Evolutionary conservation across 768 basidiomycete genomes (phyloP).

Genomic region (Macrolepiota dolichaula): DNA sequence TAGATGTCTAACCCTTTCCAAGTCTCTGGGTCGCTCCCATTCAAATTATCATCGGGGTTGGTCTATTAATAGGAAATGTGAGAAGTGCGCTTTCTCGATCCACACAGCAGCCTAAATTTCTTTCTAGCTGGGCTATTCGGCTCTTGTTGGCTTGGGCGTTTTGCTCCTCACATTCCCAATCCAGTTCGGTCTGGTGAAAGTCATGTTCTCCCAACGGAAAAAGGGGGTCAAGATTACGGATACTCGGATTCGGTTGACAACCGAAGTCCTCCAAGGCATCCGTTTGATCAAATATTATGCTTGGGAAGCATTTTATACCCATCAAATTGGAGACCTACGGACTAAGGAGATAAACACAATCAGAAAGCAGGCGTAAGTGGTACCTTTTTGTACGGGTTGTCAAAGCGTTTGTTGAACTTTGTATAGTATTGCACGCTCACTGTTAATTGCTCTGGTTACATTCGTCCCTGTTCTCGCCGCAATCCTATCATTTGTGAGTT

Average conservation of each 20-base stretch:
- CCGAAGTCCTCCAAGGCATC: slow-evolving; percentile 68
- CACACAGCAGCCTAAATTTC: not conserved
- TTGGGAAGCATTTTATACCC: slow-evolving; percentile 51
- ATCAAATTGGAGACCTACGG: slow-evolving; percentile 37
- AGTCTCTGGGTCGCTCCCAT: slow-evolving; percentile 63
- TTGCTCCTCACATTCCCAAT: slow-evolving; percentile 57
- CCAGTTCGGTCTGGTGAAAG: slow-evolving; percentile 47
- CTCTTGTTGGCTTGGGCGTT: slow-evolving; percentile 59
- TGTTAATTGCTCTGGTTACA: slow-evolving; percentile 40
- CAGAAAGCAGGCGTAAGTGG: slow-evolving; percentile 32
- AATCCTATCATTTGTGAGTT: slow-evolving; percentile 48
- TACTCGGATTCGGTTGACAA: slow-evolving; percentile 57
- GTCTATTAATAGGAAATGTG: slow-evolving; percentile 58
- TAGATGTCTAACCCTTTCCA: not conserved
- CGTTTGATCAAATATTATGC: slow-evolving; percentile 63
- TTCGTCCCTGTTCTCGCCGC: slow-evolving; percentile 52
- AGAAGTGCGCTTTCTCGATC: slow-evolving; percentile 14
- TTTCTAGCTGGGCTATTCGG: slow-evolving; percentile 61
- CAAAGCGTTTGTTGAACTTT: slow-evolving; percentile 1
- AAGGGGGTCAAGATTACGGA: slow-evolving; percentile 67
- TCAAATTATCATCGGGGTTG: slow-evolving; percentile 57
- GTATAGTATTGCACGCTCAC: slow-evolving; percentile 30
- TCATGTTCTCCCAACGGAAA: slow-evolving; percentile 50
- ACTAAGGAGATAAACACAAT: slow-evolving; percentile 37
- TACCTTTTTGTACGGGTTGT: not conserved